phyloP scores from a whole-genome alignment of 805 yeast genomes.

The Kodamaea jinghongensis region DNA sequence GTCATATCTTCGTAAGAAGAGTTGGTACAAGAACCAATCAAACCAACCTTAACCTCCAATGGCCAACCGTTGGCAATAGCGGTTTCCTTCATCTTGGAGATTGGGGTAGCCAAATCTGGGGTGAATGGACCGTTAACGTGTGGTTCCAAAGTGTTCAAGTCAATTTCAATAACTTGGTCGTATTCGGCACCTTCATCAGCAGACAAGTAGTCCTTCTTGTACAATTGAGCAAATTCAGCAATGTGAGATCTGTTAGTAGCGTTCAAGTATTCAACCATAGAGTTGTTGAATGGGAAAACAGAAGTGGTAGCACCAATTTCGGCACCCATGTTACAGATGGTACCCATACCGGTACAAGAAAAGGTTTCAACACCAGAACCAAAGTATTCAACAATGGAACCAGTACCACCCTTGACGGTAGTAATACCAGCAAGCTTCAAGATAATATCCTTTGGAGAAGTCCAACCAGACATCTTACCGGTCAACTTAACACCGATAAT shows the following conservation, averaged over 20 bases:
- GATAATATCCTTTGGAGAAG: conserved; percentile 96
- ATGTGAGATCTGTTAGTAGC: conserved; percentile 84
- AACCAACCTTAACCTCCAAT: conserved; percentile 78
- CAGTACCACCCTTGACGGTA: conserved; percentile 98
- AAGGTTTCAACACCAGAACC: conserved; percentile 90
- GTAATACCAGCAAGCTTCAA: conserved; percentile 86
- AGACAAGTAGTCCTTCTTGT: conserved; percentile 57
- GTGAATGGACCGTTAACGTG: conserved; percentile 97
- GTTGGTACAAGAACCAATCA: conserved; percentile 98
- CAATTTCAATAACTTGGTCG: conserved; percentile 88
- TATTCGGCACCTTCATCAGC: conserved; percentile 90
- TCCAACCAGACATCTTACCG: conserved; percentile 89
- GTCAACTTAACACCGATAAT: conserved; percentile 90
- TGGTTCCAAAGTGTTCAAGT: conserved; percentile 85
- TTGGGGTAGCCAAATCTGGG: conserved; percentile 94
- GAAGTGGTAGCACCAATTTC: conserved; percentile 99
- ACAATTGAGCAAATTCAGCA: conserved; percentile 73
- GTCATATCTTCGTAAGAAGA: conserved; percentile 98
- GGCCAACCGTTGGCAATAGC: conserved; percentile 85
- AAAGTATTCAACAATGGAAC: conserved; percentile 91
- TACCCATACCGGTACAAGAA: conserved; percentile 98
- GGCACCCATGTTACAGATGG: conserved; percentile 99
- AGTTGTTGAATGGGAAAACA: conserved; percentile 85
- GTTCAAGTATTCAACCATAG: conserved; percentile 72
- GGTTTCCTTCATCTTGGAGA: conserved; percentile 73